Evolutionary conservation across 768 basidiomycete species (phyloP), one percentile per base, ranked within the genome.

Genomic region (Galerina marginata): DNA sequence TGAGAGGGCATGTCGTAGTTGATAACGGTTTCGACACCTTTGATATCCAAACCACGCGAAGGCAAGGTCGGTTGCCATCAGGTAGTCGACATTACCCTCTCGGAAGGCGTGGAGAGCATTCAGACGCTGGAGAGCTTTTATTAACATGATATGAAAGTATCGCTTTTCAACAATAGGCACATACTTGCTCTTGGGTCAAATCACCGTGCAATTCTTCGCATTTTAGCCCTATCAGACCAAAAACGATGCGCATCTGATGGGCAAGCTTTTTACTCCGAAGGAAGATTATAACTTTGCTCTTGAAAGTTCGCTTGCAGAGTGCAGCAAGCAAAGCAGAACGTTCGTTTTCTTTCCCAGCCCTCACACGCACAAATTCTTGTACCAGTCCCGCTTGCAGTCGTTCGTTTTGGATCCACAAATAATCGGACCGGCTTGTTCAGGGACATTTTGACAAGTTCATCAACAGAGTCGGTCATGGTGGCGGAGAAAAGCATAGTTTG

Each of bases 401-500:
- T 88, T 59, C 90, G 86, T 72, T 96, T 95, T 7, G 95, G 94
- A 70, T 99, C 97, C 20, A 99, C 96, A 72, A 98, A 98, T 36
- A 99, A 82, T 45, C 96, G 85, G 9, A 96, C 93, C 5, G 97
- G 97, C 72, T 91, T 95, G 72, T 94, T 91, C 50, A 99, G 77
- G 11, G 93, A 93, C 83, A 99, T 90, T 69, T 88, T 89, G 58
- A 99, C 92, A 49, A 99, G 84, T 69, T 95, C 90, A 67, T 97
- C 93, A 9, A 99, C 91, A 1, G 92, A 91, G 74, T 99, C 97
- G 4, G 96, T 98, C 92, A 99, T 99, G 1, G 97, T 99, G 2
- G 97, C 97, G 0, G 95, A 97, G 76, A 99, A 99, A 39, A 99
- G 82, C 95, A 99, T 96, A 3, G 97, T 99, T 72, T 99, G 97